Evolutionary conservation across 2,329 filamentous ascomycete species (phyloP), one percentile per base, ranked within the genome.

Genomic region (Phialemonium atrogriseum): DNA sequence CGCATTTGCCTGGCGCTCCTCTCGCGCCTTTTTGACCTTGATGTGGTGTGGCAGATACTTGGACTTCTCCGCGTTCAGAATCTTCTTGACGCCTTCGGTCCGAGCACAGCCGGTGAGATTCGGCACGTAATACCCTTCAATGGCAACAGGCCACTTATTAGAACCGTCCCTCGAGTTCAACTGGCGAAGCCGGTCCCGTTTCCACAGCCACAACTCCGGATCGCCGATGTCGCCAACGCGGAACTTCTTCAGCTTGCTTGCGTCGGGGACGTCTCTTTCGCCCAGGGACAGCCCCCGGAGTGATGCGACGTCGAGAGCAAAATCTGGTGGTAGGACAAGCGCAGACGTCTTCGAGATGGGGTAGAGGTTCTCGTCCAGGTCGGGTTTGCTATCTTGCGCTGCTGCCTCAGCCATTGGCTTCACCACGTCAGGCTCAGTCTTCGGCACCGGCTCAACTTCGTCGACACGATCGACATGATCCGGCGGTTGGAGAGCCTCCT

Each of bases 11-110:
- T 95, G 82, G n/a, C 87, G 82, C 56, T 91, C 87, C 56, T 95
- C 88, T 31, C 88, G 77, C 15, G 82, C 85, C 59, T 82, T 91
- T 55, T 91, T 84, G 13, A 98, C 86, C 51, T 93, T 94, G 61
- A 98, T 91, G 43, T 94, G 88, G 65, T 98, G 91, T 24, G 91
- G 91, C 7, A 98, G 71, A 52, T 98, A 98, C 53, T 95, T 94
- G 17, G 88, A 94, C 64, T 98, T 98, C 56, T 98, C 91, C 0
- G 86, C 85, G 55, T 98, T 93, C 40, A 94, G 72, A 35, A 98
- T 96, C 66, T 89, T 94, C 65, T 93, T 89, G 48, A 87, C 79
- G 17, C 87, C 88, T 60, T 98, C 88, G 0, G 91, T 95, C 35
- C 91, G 77, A 35, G 91, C 91, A 45, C 78, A 84, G 20, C 91